Base-by-base conservation (phyloP, 2,329 filamentous ascomycete species). In the Colletotrichum viniferum region DNA sequence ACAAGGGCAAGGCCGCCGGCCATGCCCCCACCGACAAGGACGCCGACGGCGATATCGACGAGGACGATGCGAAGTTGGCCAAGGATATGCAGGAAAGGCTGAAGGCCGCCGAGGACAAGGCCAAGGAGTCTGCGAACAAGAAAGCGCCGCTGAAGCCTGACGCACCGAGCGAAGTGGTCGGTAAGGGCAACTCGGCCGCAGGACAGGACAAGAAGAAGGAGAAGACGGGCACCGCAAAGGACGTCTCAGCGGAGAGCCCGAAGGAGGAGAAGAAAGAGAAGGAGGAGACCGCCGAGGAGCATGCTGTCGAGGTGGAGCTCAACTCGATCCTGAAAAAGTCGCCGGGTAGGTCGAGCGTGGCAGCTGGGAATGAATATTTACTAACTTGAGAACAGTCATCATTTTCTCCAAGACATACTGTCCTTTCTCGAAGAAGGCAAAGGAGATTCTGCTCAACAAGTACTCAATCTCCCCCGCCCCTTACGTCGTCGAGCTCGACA, bases 401-500 rank as follows among this genome's bases (percentile, higher is more conserved):
- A 95, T 99, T 80, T 98, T 98, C 87, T 98, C 96, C 78, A 98
- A 99, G 85, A 92, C 94, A 2, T 98, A 96, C 86, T 99, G 97
- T 84, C 95, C 94, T 1, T 93, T 91, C 86, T 98, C 96, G 67
- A 94, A 92, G 82, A 92, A 92, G 79, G 97, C 97, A 61, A 99
- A 99, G 86, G 88, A 89, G 58, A 90, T 98, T 71, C 90, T 99
- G 55, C 91, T 98, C 56, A 92, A 96, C 26, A 93, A 94, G 79
- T 98, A 98, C 87, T 88, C 88, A 70, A 97, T 99, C 82, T 90
- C 92, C 1, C 97, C 97, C 0, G 86, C 91, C 13, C 97, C 97
- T 0, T 94, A 93, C 81, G 94, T 99, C 9, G 96, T 98, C 67
- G 97, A 99, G 85, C 91, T 99, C 14, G 96, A 99, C 84, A 84